Evolutionary conservation across 768 basidiomycete species (phyloP).

Genomic region (Kwoniella bestiolae): DNA sequence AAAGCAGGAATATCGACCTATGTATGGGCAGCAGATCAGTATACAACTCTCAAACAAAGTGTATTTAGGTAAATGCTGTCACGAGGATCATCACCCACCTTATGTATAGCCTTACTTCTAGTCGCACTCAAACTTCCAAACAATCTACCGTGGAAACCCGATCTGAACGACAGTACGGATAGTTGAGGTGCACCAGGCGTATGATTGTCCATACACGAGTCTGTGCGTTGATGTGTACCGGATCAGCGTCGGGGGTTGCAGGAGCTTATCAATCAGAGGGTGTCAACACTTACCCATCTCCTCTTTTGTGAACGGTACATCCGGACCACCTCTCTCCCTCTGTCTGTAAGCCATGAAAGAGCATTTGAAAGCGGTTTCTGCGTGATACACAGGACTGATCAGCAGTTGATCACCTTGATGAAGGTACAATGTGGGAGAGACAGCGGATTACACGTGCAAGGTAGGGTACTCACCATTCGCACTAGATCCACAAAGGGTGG

Average conservation of each 20-base stretch:
- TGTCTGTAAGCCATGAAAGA: slow-evolving; percentile 58
- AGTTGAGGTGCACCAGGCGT: slow-evolving; percentile 58
- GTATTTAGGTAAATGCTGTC: neutral
- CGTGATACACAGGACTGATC: no score
- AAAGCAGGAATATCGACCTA: slow-evolving; percentile 60
- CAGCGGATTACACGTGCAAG: no score
- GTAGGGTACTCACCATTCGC: slow-evolving; percentile 50
- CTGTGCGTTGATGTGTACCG: slow-evolving; percentile 10
- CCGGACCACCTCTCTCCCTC: slow-evolving; percentile 45
- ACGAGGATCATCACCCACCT: slow-evolving; percentile 29
- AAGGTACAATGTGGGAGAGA: no score
- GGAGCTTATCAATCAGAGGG: no score
- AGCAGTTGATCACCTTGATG: no score
- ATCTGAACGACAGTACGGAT: slow-evolving; percentile 58
- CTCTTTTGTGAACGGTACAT: slow-evolving; percentile 51
- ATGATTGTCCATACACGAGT: slow-evolving; percentile 59
- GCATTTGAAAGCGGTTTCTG: slow-evolving; percentile 59
- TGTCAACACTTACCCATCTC: slow-evolving; percentile 45
- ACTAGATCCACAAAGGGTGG: slow-evolving; percentile 51
- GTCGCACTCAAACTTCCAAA: slow-evolving; percentile 59
- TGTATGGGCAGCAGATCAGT: neutral
- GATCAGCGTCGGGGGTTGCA: no score
- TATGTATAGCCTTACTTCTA: slow-evolving; percentile 60
- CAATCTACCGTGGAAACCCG: slow-evolving; percentile 60
- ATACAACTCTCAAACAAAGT: neutral